Percentiles rank a stretch among this genome's conserved stretches.
Evolutionary conservation across 2,329 filamentous ascomycete genomes (phyloP).

Genomic region (Colletotrichum spinosum): DNA sequence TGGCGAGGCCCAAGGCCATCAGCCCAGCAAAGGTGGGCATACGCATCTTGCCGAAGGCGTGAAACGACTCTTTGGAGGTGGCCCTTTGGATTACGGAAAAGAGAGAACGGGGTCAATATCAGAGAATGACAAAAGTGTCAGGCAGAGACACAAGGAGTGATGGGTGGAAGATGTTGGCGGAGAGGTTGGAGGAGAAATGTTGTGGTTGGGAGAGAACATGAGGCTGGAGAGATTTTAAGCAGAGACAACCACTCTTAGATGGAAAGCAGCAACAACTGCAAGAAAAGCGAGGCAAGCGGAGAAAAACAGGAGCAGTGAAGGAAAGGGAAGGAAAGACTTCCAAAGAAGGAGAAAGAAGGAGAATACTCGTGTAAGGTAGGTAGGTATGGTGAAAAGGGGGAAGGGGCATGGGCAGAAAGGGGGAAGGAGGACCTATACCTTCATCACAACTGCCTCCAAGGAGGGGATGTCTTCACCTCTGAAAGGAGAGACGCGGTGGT

Average conservation of each 20-base stretch:
- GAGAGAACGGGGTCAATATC: constrained; percentile 13
- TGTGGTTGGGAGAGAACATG: neutral
- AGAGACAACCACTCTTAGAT: neutral
- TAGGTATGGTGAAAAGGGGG: too few species aligned
- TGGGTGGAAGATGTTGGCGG: neutral
- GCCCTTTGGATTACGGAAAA: constrained; percentile 9
- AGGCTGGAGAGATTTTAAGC: constrained; percentile 1
- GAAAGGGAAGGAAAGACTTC: neutral
- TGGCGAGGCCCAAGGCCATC: constrained; percentile 49
- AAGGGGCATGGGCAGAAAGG: too few species aligned
- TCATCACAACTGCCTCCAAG: too few species aligned
- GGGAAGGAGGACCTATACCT: too few species aligned
- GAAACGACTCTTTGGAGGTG: constrained; percentile 20
- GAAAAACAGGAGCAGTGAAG: constrained; percentile 2
- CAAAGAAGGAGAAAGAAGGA: too few species aligned
- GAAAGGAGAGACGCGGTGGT: too few species aligned
- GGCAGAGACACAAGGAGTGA: constrained; percentile 22
- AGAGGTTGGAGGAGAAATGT: neutral
- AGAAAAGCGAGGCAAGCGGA: neutral
- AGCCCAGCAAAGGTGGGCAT: constrained; percentile 49
- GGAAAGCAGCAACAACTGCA: too few species aligned
- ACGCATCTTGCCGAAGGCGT: constrained; percentile 51
- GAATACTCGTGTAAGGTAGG: too few species aligned
- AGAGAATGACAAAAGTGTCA: constrained; percentile 30
- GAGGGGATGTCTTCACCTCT: too few species aligned